phyloP scores from a whole-genome alignment of 2,329 filamentous ascomycete genomes.

The Bipolaris cookei region DNA sequence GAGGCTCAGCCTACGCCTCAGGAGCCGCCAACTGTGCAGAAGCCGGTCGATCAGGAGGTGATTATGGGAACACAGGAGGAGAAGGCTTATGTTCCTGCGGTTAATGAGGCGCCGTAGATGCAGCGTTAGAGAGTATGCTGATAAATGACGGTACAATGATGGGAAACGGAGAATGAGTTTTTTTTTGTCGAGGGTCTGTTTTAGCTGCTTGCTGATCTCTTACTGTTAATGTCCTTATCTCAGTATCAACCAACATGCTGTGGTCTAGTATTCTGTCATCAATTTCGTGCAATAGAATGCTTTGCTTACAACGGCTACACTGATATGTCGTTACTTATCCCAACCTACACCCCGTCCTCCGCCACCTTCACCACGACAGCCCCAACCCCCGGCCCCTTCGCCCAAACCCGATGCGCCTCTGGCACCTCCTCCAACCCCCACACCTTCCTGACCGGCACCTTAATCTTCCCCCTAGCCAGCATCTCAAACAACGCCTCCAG shows the following conservation, averaged over 20 bases:
- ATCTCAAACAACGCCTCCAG: background rate
- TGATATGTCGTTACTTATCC: background rate
- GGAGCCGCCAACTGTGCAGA: background rate
- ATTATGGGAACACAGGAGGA: background rate
- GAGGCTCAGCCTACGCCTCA: constrained; percentile 14
- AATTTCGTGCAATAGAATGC: too few relatives aligned
- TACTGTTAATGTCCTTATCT: too few relatives aligned
- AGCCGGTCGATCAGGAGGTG: background rate
- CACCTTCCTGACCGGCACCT: constrained; percentile 35
- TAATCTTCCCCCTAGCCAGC: constrained; percentile 40
- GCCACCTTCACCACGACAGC: constrained; percentile 33
- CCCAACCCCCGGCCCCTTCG: constrained; percentile 33
- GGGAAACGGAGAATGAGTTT: background rate
- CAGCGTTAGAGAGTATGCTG: background rate
- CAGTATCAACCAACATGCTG: too few relatives aligned
- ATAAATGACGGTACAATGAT: background rate
- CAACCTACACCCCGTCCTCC: background rate
- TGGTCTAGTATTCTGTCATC: too few relatives aligned
- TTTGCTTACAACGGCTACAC: too few relatives aligned
- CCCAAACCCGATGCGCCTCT: constrained; percentile 37
- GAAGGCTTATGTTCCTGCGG: background rate
- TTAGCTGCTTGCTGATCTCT: too few relatives aligned
- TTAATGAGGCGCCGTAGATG: constrained; percentile 7
- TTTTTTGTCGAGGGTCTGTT: background rate
- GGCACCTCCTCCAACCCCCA: constrained; percentile 37